Evolutionary conservation across 768 basidiomycete species (phyloP), one percentile per base, ranked within the genome.

Genomic region (Suillus discolor): DNA sequence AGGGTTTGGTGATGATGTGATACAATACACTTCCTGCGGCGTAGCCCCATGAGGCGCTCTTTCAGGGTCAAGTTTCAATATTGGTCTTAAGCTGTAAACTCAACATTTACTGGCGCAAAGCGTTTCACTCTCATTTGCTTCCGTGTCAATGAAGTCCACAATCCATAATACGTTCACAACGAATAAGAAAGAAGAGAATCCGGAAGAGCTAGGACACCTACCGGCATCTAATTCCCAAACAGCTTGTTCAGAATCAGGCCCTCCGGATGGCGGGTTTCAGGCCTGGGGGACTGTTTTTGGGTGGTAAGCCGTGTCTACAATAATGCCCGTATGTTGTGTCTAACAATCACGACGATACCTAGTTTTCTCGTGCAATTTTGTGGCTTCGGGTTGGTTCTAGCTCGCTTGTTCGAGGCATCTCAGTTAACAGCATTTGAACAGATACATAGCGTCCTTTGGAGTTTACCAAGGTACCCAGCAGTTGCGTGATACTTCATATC

Each of bases 391-490:
- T 73, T 55, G 18, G 66, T 55, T 23, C 34, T 28, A 31, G 28
- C 28, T 7, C 8, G 11, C 18, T 31, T 13, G 1, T 31, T 28
- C 8, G 31, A 42, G n/a, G n/a, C 3, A 62, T 25, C 12, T 3
- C 28, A 31, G 13, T 31, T 20, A 34, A 15, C 12, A 31, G 23
- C 36, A n/a, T 23, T 34, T 34, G 8, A 31, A 57, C 20, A 62
- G 76, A 18, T 76, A 78, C 61, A 69, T 71, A 20, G 70, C 69
- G 23, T 72, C 75, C 6, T 78, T 71, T 57, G 77, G 76, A 41
- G 76, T 76, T 15, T 78, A 78, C 55, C 76, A 79, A 74, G 73
- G 75, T 69, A 36, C 28, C 28, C 28, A 31, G 28, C 28, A 31
- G 28, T 31, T 31, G 28, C 28, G 4, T 31, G 28, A 4, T 31